Evolutionary conservation across 78 protist species (phyloP), one percentile per base, ranked within the genome.

Genomic region (Dictyostelium brefeldianum): DNA sequence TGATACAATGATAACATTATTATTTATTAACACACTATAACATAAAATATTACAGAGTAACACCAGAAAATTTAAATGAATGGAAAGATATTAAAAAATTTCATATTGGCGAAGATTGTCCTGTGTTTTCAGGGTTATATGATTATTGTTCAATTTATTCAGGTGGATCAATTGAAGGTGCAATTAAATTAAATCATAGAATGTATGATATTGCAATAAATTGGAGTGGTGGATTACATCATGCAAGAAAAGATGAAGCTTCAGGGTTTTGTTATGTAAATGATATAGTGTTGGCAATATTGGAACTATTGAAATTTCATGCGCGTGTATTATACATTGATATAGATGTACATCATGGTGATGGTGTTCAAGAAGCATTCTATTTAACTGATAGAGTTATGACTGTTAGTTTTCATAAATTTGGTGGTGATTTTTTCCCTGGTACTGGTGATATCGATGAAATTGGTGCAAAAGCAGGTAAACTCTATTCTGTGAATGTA

Each of bases 141-240:
- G 96, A 98, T 80, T 98, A 96, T 73, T 98, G 99, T 80, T 98
- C 98, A 80, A 96, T 98, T 29, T 96, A 97, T 62, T 97, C 99
- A 1, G 99, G 99, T 53, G 99, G 99, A 31, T 97, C 98, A 11
- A 90, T 99, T 22, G 98, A 94, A 9, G 98, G 98, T 18, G 99
- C 99, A 0, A 77, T 94, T 15, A 89, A 91, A 79, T 85, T 98
- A 17, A 98, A 98, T 79, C 91, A 89, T 25, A 94, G 84, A 4
- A 74, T 95, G 48, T 22, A 91, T n/a, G 99, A 98, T 80, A 79
- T 98, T 50, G 99, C 99, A n/a, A 83, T 99, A 70, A 98, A 99
- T 95, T 99, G 99, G 99, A 92, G 97, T 20, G 99, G 99, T 17
- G 99, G 99, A 1, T 82, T 98, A 71, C 99, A 99, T 82, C 99